phyloP scores from a whole-genome alignment of 257 asterid species.

The Pogostemon cablin region DNA sequence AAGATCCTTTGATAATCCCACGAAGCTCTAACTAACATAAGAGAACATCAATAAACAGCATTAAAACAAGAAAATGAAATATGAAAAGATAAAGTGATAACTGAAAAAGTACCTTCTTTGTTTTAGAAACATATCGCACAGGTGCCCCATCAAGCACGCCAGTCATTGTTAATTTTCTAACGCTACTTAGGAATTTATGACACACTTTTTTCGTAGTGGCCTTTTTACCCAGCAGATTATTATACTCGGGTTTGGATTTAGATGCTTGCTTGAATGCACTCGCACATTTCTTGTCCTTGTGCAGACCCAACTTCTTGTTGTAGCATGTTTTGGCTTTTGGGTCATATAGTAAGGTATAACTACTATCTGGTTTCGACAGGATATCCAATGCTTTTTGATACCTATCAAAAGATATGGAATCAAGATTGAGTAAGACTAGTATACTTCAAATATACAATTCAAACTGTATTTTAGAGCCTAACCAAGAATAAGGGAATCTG shows the following conservation, averaged over 20 bases:
- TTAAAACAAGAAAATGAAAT: too few species aligned
- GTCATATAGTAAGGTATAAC: slow-evolving; percentile 60
- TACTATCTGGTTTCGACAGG: slow-evolving; percentile 44
- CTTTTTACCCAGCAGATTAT: slow-evolving; percentile 22
- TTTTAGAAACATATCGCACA: slow-evolving; percentile 62
- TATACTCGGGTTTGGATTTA: too few species aligned
- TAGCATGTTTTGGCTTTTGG: slow-evolving; percentile 45
- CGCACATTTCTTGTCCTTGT: too few species aligned
- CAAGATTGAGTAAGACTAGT: too few species aligned
- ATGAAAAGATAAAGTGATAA: too few species aligned
- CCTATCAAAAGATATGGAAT: background rate
- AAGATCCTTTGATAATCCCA: background rate
- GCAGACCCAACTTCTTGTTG: too few species aligned
- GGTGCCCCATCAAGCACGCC: slow-evolving; percentile 94
- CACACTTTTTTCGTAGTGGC: slow-evolving; percentile 50
- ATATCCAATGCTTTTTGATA: background rate
- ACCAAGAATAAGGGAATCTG: too few species aligned
- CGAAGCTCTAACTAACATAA: background rate
- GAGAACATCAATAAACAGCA: background rate
- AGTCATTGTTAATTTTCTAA: slow-evolving; percentile 76
- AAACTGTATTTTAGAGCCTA: too few species aligned
- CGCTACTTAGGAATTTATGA: slow-evolving; percentile 73
- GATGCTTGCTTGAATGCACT: too few species aligned
- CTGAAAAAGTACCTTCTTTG: background rate
- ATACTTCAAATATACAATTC: too few species aligned